Evolutionary conservation across 2,329 filamentous ascomycete species (phyloP).

Genomic region (Ramularia collo-cygni): DNA sequence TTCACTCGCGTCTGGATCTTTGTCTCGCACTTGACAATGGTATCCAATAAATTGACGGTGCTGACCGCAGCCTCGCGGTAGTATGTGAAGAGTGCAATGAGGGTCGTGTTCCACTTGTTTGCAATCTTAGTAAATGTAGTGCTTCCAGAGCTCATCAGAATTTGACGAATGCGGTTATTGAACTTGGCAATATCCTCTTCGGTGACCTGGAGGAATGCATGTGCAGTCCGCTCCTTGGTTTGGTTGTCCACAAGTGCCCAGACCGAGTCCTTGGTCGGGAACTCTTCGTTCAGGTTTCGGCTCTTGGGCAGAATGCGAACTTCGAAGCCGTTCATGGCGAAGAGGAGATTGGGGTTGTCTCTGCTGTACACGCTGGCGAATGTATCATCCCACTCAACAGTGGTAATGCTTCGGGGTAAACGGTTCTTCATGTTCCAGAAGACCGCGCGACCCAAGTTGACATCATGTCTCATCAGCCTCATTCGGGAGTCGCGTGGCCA

Average conservation of each 20-base stretch:
- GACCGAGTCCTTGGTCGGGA: conserved; percentile 94
- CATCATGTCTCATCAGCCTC: conserved; percentile 97
- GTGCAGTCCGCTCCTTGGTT: conserved; percentile 92
- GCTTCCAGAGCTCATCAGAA: conserved; percentile 98
- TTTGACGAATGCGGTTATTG: conserved; percentile 97
- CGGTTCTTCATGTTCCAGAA: conserved; percentile 99
- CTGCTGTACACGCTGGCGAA: conserved; percentile 97
- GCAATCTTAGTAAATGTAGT: conserved; percentile 99
- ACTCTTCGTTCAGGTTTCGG: conserved; percentile 91
- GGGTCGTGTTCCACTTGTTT: conserved; percentile 98
- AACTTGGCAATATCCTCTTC: conserved; percentile 98
- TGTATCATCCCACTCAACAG: conserved; percentile 98
- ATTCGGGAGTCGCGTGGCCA: conserved; percentile 97
- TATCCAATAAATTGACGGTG: conserved; percentile 87
- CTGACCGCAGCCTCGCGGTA: conserved; percentile 97
- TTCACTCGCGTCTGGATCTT: conserved; percentile 99
- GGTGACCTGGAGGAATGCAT: conserved; percentile 95
- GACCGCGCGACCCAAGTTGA: conserved; percentile 91
- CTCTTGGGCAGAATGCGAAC: conserved; percentile 94
- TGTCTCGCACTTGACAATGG: conserved; percentile 98
- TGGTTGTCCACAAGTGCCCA: conserved; percentile 97
- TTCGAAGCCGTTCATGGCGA: conserved; percentile 97
- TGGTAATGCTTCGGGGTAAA: conserved; percentile 86
- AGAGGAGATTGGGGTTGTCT: conserved; percentile 93
- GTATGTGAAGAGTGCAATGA: conserved; percentile 97